phyloP scores from a whole-genome alignment of 1,284 basidiomycete species.

The Trichosporon sp. region DNA sequence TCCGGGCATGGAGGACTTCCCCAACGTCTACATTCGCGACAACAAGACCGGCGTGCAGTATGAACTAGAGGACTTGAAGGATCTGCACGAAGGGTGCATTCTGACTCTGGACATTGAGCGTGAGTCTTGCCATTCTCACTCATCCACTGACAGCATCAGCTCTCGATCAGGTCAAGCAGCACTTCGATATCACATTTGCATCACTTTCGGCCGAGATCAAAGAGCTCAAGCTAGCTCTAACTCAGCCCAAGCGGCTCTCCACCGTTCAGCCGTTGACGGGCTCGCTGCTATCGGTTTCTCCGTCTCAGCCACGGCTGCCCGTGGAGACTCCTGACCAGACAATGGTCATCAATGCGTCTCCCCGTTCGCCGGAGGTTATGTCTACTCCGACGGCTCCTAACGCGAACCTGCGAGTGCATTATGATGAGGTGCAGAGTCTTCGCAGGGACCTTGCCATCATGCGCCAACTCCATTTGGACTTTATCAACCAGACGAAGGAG shows the following conservation, averaged over 20 bases:
- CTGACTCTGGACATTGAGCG: slow-evolving; percentile 94
- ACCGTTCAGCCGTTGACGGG: slow-evolving; percentile 44
- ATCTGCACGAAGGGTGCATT: slow-evolving; percentile 79
- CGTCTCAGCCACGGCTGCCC: slow-evolving; percentile 2
- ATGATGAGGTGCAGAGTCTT: slow-evolving; percentile 88
- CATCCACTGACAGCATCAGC: slow-evolving; percentile 53
- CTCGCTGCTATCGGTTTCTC: slow-evolving; percentile 27
- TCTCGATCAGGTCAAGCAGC: slow-evolving; percentile 96
- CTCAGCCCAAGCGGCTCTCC: slow-evolving; percentile 50
- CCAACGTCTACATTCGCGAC: slow-evolving; percentile 91
- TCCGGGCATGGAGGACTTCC: slow-evolving; percentile 87
- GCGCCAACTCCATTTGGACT: slow-evolving; percentile 89
- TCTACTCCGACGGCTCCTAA: slow-evolving; percentile 2
- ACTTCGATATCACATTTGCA: slow-evolving; percentile 86
- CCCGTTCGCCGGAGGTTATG: slow-evolving; percentile 4
- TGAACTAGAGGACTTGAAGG: slow-evolving; percentile 91
- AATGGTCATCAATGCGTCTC: slow-evolving; percentile 8
- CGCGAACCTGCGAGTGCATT: slow-evolving; percentile 77
- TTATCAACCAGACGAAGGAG: slow-evolving; percentile 82
- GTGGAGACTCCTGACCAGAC: slow-evolving; percentile 19
- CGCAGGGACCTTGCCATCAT: slow-evolving; percentile 88
- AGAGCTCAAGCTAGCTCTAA: slow-evolving; percentile 65
- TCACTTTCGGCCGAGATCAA: slow-evolving; percentile 83
- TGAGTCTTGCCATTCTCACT: slow-evolving; percentile 53
- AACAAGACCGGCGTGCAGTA: slow-evolving; percentile 86